Conservation (phyloP, 495 filamentous ascomycete species). For the Trichoderma erinaceum region DNA sequence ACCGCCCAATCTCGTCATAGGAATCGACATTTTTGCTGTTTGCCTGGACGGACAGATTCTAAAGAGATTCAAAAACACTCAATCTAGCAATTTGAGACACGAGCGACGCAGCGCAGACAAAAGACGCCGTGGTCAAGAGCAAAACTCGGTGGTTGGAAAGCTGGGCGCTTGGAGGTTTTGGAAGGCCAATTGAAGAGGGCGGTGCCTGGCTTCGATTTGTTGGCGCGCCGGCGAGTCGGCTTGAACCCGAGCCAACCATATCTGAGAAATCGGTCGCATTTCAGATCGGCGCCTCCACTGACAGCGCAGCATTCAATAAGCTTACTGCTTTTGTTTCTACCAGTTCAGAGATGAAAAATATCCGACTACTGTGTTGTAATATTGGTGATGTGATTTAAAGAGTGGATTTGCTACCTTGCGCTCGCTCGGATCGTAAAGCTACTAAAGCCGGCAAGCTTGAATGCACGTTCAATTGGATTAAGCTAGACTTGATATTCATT, state of each 20-base stretch:
- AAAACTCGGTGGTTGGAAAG: background rate
- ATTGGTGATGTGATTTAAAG: too few species aligned
- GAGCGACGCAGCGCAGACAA: background rate
- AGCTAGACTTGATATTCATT: too few species aligned
- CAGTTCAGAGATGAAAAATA: too few species aligned
- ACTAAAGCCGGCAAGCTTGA: too few species aligned
- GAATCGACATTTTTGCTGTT: conserved; percentile 47
- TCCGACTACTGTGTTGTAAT: too few species aligned
- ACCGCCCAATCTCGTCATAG: conserved; percentile 58
- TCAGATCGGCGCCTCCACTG: conserved; percentile 10
- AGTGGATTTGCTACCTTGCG: too few species aligned
- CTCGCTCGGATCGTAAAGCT: too few species aligned
- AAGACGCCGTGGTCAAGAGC: background rate
- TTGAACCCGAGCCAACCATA: conserved; percentile 2
- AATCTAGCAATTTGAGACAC: background rate
- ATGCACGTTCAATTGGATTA: too few species aligned
- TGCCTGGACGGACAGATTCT: background rate
- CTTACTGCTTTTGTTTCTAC: too few species aligned
- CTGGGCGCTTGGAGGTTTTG: background rate
- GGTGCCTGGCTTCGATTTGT: background rate
- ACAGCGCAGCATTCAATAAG: background rate
- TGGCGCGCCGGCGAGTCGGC: conserved; percentile 7
- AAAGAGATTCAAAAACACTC: background rate
- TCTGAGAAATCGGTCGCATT: background rate
- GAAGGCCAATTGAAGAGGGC: background rate